phyloP scores from a whole-genome alignment of 495 filamentous ascomycete species.

The Tuber umbilicatum region DNA sequence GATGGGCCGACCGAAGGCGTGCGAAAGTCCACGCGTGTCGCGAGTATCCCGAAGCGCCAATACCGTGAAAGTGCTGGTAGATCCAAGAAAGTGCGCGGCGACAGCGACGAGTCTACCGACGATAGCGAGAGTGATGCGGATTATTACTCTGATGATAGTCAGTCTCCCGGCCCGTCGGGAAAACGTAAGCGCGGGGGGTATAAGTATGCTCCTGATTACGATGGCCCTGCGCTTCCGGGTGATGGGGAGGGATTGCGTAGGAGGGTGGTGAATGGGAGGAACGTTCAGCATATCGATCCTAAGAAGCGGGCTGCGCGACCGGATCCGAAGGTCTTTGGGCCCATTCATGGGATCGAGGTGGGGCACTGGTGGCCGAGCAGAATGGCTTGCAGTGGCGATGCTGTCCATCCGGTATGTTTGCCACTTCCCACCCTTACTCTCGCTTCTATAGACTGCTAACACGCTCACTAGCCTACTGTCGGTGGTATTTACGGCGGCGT shows the following conservation, averaged over 20 bases:
- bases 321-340: constrained; percentile 26
- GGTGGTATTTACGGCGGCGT: constrained; percentile 35
- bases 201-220: not conserved
- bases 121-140: constrained; percentile 7
- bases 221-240: not conserved
- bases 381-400: constrained; percentile 24
- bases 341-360: constrained; percentile 27
- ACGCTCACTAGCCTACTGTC: constrained; percentile 24
- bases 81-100: constrained; percentile 7
- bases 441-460: not conserved
- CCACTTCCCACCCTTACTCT: not conserved
- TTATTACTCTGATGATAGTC: not conserved
- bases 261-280: constrained; percentile 18
- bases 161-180: not conserved
- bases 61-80: not conserved
- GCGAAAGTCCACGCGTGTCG: constrained; percentile 28
- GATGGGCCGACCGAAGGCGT: not conserved
- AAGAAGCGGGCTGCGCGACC: constrained; percentile 13
- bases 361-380: constrained; percentile 37
- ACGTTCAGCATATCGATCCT: constrained; percentile 20
- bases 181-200: constrained; percentile 2
- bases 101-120: not conserved
- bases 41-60: not conserved
- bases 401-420: constrained; percentile 26
- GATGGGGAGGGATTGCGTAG: constrained; percentile 15